These are phyloP conservation scores for Corynascus novoguineensis DNA, from an alignment of 495 filamentous ascomycete species.

Conservation along the genomic window DNA sequence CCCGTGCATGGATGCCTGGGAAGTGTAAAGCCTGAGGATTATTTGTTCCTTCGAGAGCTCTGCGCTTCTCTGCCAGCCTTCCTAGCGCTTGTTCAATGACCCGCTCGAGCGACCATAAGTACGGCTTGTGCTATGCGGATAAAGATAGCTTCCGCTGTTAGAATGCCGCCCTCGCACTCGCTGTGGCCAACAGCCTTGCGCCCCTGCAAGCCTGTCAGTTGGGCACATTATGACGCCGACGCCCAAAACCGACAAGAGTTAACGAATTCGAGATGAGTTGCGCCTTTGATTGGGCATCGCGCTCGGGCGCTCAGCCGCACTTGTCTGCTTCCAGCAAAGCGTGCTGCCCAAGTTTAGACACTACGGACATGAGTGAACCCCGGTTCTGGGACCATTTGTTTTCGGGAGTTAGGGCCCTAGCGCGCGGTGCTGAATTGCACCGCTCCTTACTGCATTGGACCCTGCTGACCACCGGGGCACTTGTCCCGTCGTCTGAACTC, in stretches of 20 bases:
- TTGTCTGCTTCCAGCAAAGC: constrained; percentile 5
- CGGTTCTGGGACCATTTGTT: too few relatives aligned
- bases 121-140: too few relatives aligned
- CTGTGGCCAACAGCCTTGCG: neutral
- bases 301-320: constrained; percentile 9
- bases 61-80: too few relatives aligned
- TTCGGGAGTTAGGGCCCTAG: too few relatives aligned
- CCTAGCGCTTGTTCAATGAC: too few relatives aligned
- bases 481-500: neutral
- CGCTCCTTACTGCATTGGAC: constrained; percentile 1
- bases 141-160: too few relatives aligned
- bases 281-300: constrained; percentile 8
- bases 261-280: neutral
- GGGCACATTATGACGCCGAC: constrained; percentile 5
- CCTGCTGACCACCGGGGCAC: neutral
- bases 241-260: neutral
- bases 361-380: neutral
- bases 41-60: too few relatives aligned
- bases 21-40: too few relatives aligned
- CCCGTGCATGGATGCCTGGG: too few relatives aligned
- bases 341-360: neutral
- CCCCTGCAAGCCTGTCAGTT: constrained; percentile 2
- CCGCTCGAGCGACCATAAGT: too few relatives aligned
- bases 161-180: neutral
- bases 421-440: constrained; percentile 9